Percentiles rank a stretch among this genome's conserved stretches.
Conservation (phyloP, 108 stramenopile genomes). For the Hondaea fermentalgiana region DNA sequence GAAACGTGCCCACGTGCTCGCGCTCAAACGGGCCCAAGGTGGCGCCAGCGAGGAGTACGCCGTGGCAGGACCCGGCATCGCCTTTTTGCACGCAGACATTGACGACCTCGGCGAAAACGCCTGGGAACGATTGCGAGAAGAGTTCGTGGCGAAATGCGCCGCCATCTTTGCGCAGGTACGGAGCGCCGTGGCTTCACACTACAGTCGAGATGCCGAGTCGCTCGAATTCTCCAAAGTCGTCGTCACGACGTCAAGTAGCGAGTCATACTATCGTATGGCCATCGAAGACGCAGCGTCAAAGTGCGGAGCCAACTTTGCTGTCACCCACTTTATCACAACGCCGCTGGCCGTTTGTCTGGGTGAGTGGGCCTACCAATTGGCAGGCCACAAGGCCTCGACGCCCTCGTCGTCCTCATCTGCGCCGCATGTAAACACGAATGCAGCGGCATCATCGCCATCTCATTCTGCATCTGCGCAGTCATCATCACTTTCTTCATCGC, state of each 20-base stretch:
- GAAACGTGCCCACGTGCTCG: neutral
- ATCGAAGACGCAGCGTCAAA: neutral
- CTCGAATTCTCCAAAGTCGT: neutral
- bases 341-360: neutral
- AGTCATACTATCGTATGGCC: neutral
- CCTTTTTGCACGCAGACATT: neutral
- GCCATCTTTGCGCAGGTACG: neutral
- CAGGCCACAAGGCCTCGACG: neutral
- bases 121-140: neutral
- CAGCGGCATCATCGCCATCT: too few relatives aligned
- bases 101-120: neutral
- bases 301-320: neutral
- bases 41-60: neutral
- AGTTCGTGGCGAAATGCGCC: neutral
- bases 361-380: neutral
- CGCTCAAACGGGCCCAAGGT: neutral
- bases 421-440: too few relatives aligned
- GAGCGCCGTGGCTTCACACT: neutral
- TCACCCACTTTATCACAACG: neutral
- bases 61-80: neutral
- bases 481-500: too few relatives aligned
- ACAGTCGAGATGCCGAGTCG: neutral
- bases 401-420: too few relatives aligned
- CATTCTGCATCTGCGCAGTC: too few relatives aligned
- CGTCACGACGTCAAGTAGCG: neutral